Conservation (phyloP, 2,329 filamentous ascomycete species). For the Orbilia quercus region DNA sequence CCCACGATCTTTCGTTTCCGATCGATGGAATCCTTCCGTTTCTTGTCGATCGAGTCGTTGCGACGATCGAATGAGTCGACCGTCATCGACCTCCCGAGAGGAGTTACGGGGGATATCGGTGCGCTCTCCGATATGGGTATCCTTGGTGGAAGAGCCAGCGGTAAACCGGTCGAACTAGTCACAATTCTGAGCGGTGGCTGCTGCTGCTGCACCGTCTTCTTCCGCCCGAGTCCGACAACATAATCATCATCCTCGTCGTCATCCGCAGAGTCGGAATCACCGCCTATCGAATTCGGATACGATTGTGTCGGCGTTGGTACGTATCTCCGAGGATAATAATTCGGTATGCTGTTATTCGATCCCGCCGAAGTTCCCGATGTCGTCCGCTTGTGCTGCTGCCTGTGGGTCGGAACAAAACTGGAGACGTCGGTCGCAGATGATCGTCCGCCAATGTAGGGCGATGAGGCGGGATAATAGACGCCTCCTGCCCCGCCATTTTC, state of each 20-base stretch:
- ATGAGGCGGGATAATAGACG: constrained; percentile 46
- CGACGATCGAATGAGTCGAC: constrained; percentile 40
- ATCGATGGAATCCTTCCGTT: constrained; percentile 50
- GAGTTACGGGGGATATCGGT: constrained; percentile 41
- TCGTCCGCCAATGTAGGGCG: constrained; percentile 48
- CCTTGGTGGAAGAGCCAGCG: constrained; percentile 38
- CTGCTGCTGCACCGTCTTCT: constrained; percentile 15
- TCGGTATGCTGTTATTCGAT: constrained; percentile 32
- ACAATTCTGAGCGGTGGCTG: constrained; percentile 36
- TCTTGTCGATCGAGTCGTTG: constrained; percentile 42
- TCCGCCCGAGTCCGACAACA: constrained; percentile 18
- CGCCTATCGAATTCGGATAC: constrained; percentile 51
- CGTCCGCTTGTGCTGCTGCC: constrained; percentile 54
- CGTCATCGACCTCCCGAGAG: constrained; percentile 29
- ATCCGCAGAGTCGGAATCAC: constrained; percentile 26
- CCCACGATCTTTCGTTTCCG: constrained; percentile 50
- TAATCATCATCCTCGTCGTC: constrained; percentile 45
- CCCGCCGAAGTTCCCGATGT: constrained; percentile 42
- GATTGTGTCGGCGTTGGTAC: constrained; percentile 52
- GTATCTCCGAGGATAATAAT: constrained; percentile 37
- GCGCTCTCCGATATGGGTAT: constrained; percentile 49
- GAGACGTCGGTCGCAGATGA: constrained; percentile 45
- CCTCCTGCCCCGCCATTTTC: constrained; percentile 48
- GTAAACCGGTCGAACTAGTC: constrained; percentile 50
- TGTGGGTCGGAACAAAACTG: constrained; percentile 54